A percentile compares a stretch with the other conserved stretches of the same genome.
These are phyloP conservation scores for Solanum raphanifolium DNA, from an alignment of 257 asterid species.

Conservation along the genomic window DNA sequence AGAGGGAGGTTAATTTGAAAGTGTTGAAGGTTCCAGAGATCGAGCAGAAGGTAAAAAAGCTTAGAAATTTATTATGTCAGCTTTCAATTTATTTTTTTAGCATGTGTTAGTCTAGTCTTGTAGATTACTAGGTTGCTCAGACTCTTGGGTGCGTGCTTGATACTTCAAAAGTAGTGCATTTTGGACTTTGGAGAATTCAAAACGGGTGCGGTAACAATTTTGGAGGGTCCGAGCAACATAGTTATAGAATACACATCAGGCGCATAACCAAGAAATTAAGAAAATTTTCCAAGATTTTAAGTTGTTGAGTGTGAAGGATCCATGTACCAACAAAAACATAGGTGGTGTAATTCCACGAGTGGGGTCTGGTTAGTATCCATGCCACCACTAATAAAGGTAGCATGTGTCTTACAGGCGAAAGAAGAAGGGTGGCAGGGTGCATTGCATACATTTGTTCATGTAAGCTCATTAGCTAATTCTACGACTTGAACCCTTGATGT, in stretches of 20 bases:
- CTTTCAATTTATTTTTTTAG: background rate
- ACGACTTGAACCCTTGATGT: background rate
- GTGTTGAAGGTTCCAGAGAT: conserved; percentile 96
- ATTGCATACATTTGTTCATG: background rate
- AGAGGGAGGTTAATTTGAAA: conserved; percentile 96
- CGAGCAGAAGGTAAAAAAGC: conserved; percentile 65
- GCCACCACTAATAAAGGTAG: background rate
- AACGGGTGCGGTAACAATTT: background rate
- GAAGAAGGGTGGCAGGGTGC: background rate
- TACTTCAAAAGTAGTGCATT: background rate
- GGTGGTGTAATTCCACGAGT: background rate
- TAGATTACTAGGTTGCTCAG: background rate
- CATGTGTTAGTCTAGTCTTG: background rate
- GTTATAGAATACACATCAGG: background rate
- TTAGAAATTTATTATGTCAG: background rate
- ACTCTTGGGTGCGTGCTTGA: background rate
- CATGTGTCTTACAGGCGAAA: background rate
- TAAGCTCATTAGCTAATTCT: background rate
- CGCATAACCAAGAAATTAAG: background rate
- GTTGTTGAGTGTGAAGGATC: background rate
- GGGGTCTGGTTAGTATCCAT: background rate
- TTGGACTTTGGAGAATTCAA: background rate
- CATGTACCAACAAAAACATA: background rate
- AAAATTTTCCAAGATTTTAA: background rate
- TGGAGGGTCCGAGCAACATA: background rate